Evolutionary conservation across 805 yeast genomes (phyloP).

Genomic region (Crinitomyces ghanaensis): DNA sequence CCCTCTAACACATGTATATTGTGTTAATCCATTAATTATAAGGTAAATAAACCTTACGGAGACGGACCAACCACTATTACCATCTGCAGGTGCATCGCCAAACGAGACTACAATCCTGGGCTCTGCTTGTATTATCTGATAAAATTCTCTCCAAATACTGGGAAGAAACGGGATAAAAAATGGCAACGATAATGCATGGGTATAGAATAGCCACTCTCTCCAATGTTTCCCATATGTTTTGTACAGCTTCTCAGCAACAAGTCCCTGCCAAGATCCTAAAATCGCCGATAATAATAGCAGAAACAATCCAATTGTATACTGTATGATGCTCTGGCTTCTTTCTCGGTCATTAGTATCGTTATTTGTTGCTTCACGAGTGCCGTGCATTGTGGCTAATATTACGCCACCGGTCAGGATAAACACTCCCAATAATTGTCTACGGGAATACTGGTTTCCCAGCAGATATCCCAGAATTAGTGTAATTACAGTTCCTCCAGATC

Average conservation of each 20-base stretch:
- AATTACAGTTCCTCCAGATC: conserved; percentile 52
- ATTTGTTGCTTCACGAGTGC: too few species aligned
- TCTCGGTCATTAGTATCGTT: too few species aligned
- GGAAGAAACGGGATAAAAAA: conserved; percentile 33
- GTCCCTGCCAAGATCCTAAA: conserved; percentile 45
- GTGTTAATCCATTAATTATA: conserved; percentile 38
- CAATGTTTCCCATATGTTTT: conserved; percentile 44
- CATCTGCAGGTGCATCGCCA: too few species aligned
- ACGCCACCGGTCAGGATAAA: conserved; percentile 45
- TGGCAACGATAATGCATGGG: conserved; percentile 46
- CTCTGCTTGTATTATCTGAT: conserved; percentile 14
- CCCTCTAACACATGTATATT: conserved; percentile 53
- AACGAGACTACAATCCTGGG: conserved; percentile 8
- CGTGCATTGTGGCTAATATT: conserved; percentile 28
- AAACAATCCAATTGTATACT: conserved; percentile 30
- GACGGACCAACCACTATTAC: too few species aligned
- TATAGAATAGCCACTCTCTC: conserved; percentile 54
- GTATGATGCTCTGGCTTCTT: too few species aligned
- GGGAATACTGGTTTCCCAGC: conserved; percentile 36
- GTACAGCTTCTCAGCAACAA: conserved; percentile 43
- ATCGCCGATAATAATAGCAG: conserved; percentile 38
- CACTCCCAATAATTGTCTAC: conserved; percentile 39
- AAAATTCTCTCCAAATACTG: conserved; percentile 26
- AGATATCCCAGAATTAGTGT: conserved; percentile 47
- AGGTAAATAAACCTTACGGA: conserved; percentile 25